Percentiles rank a stretch among this genome's conserved stretches.
Evolutionary conservation across 2,329 filamentous ascomycete species (phyloP).

Genomic region (Arthroderma uncinatum): DNA sequence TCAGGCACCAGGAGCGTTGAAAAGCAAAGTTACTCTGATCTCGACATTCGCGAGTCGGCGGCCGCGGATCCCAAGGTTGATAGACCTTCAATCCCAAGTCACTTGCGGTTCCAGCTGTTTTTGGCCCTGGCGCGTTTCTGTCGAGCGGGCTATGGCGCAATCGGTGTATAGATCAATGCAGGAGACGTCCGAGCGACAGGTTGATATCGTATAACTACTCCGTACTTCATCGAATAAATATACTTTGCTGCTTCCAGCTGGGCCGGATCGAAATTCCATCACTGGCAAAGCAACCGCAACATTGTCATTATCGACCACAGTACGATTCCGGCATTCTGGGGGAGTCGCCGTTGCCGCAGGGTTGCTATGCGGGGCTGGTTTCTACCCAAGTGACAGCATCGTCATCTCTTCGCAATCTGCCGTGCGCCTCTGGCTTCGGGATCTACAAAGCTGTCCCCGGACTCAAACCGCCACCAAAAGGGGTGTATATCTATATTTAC

Average conservation of each 20-base stretch:
- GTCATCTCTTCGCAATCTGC: background rate
- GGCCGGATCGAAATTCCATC: background rate
- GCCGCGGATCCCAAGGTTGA: background rate
- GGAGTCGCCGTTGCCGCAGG: background rate
- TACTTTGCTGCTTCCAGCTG: background rate
- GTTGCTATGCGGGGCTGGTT: background rate
- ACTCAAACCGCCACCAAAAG: background rate
- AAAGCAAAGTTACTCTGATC: slow-evolving; percentile 2
- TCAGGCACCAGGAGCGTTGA: background rate
- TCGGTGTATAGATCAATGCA: background rate
- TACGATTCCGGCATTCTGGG: background rate
- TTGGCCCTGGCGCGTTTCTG: too few relatives aligned
- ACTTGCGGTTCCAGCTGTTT: too few relatives aligned
- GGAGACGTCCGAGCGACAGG: background rate
- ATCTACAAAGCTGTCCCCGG: background rate
- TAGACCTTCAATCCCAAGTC: background rate
- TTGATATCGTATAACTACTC: background rate
- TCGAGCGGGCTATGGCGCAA: too few relatives aligned
- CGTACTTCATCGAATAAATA: background rate
- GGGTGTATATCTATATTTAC: background rate
- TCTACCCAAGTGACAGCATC: background rate
- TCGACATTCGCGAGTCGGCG: background rate
- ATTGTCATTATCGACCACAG: background rate
- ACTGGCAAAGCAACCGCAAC: background rate
- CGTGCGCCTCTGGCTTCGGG: background rate